Evolutionary conservation across 805 yeast species (phyloP), one percentile per base, ranked within the genome.

Genomic region (Candida nonsorbophila): DNA sequence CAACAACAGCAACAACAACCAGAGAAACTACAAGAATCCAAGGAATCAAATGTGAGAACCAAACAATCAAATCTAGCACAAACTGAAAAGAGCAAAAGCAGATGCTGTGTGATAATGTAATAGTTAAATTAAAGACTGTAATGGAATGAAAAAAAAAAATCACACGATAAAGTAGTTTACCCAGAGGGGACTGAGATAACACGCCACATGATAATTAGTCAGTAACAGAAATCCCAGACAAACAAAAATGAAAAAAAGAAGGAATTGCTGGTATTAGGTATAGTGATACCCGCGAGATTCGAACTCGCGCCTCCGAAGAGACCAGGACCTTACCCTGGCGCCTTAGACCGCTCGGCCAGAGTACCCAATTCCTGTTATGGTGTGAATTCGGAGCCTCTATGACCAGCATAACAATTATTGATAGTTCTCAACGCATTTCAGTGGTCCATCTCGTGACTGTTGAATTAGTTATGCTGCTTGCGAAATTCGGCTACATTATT

Each of bases 311-410:
- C 63, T 55, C 63, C 61, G 60, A 51, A 53, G 63, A 57, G 63
- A 57, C 59, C 63, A 56, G 63, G 63, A 56, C 63, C 63, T 56
- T 56, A 56, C 63, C 63, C 63, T 56, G 63, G 59, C 63, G 63
- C 61, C 62, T 56, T 56, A 55, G 61, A 56, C 62, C 62, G 53
- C 62, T 56, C 62, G 62, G 61, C 62, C 62, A 56, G 59, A 54
- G 58, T 55, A 51, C 60, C 62, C 58, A 53, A 52, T 53, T 51
- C 58, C 55, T 51, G 47, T 7, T 13, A 12, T 8, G 16, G 51
- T 51, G 7, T 22, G 7, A n/a, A n/a, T n/a, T n/a, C n/a, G n/a
- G n/a, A n/a, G n/a, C n/a, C n/a, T n/a, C n/a, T n/a, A n/a, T n/a
- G n/a, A n/a, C n/a, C n/a, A n/a, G n/a, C n/a, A n/a, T n/a, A n/a